Conservation (phyloP, 805 yeast species). For the Maudiozyma pseudohumilis region DNA sequence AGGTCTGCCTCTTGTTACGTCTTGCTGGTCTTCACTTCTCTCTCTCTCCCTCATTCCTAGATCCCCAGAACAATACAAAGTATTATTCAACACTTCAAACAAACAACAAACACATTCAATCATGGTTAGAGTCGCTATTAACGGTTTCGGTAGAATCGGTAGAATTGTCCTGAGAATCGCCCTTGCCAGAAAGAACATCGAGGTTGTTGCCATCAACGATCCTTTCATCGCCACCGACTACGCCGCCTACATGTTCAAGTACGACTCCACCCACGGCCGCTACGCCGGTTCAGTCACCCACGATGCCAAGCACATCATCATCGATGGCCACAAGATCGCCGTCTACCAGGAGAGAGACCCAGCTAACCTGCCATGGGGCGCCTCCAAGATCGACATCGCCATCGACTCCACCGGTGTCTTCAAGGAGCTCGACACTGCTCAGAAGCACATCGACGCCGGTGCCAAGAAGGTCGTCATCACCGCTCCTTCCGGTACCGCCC, state of each 20-base stretch:
- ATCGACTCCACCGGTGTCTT: constrained; percentile 67
- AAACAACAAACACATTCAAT: too few relatives aligned
- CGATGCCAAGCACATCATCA: constrained; percentile 42
- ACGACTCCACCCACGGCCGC: constrained; percentile 62
- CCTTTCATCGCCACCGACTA: constrained; percentile 60
- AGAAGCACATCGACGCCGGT: constrained; percentile 62
- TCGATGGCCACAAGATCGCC: constrained; percentile 41
- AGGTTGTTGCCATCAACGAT: constrained; percentile 59
- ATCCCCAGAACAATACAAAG: too few relatives aligned
- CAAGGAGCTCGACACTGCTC: constrained; percentile 55
- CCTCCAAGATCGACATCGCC: constrained; percentile 50
- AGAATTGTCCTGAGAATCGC: constrained; percentile 60
- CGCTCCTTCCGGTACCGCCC: constrained; percentile 63
- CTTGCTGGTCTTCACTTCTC: too few relatives aligned
- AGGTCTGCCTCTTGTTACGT: too few relatives aligned
- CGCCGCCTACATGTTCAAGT: constrained; percentile 68
- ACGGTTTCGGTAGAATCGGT: constrained; percentile 69
- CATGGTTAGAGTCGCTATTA: constrained; percentile 43
- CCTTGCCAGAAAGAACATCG: constrained; percentile 40
- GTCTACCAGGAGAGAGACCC: constrained; percentile 63
- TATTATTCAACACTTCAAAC: too few relatives aligned
- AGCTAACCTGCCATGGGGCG: constrained; percentile 59
- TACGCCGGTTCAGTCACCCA: constrained; percentile 48
- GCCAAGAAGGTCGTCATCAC: constrained; percentile 66
- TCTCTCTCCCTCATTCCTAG: too few relatives aligned